Evolutionary conservation across 345 rosid genomes (phyloP).

Genomic region (Luvunga scandens): DNA sequence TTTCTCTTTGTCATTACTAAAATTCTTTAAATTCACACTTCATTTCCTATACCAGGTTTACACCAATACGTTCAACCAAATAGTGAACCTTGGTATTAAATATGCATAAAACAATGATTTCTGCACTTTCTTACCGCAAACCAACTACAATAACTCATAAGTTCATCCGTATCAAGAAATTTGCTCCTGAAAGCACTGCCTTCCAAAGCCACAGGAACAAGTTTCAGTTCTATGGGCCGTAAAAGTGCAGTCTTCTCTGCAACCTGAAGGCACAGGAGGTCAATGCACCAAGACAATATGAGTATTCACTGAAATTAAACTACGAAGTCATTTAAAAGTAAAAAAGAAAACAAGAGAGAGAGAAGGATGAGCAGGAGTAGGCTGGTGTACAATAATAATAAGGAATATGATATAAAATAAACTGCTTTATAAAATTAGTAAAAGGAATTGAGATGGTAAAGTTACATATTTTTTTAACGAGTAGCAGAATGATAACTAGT

Average conservation of each 20-base stretch:
- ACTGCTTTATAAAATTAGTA: neutral
- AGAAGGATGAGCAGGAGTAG: neutral
- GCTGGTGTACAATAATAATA: neutral
- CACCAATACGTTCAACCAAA: neutral
- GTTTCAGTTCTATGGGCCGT: conserved; percentile 84
- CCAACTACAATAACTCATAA: conserved; percentile 85
- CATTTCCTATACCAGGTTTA: neutral
- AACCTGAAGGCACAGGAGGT: conserved; percentile 53
- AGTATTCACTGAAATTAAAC: neutral
- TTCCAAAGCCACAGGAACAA: conserved; percentile 89
- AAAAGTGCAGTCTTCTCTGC: conserved; percentile 85
- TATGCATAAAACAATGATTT: neutral
- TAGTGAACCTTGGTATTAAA: neutral
- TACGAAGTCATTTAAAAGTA: neutral
- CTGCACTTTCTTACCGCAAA: conserved; percentile 66
- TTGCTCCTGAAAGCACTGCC: conserved; percentile 95
- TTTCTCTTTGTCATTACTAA: neutral
- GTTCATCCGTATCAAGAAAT: conserved; percentile 87
- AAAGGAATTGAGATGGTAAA: neutral
- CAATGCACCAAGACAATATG: conserved; percentile 22
- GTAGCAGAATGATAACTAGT: neutral
- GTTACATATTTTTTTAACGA: neutral
- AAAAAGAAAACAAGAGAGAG: neutral
- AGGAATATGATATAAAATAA: neutral
- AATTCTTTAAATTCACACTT: neutral